Conservation (phyloP, 495 filamentous ascomycete genomes). For the Xylaria scruposa region DNA sequence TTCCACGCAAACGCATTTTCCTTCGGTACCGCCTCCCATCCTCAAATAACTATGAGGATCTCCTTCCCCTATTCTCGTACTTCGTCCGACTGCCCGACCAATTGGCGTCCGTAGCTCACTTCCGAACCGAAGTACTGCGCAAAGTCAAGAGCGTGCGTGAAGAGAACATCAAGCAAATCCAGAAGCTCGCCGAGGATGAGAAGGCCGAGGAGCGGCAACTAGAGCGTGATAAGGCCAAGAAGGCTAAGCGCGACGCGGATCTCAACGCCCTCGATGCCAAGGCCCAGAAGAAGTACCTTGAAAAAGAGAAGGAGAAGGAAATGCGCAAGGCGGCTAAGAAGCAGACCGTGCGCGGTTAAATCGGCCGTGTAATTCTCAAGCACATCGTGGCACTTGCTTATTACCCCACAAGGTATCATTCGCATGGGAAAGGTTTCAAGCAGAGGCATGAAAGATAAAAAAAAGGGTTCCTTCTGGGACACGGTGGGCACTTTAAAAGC, state of each 20-base stretch:
- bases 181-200: conserved; percentile 84
- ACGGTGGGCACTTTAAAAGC: conserved; percentile 19
- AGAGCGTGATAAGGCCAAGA: conserved; percentile 84
- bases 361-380: neutral
- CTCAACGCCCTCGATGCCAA: conserved; percentile 86
- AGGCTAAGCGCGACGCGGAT: conserved; percentile 86
- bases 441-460: neutral
- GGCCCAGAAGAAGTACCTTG: conserved; percentile 93
- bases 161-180: conserved; percentile 78
- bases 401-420: neutral
- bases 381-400: neutral
- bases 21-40: conserved; percentile 77
- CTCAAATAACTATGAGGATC: conserved; percentile 65
- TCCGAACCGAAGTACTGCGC: conserved; percentile 86
- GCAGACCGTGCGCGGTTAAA: conserved; percentile 58
- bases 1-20: conserved; percentile 84
- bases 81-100: conserved; percentile 85
- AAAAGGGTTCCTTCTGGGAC: neutral
- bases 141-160: conserved; percentile 83
- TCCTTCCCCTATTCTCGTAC: conserved; percentile 77
- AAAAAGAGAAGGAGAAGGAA: conserved; percentile 87
- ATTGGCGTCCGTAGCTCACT: conserved; percentile 77
- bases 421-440: neutral
- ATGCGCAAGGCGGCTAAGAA: conserved; percentile 75
- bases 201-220: conserved; percentile 86